phyloP scores from a whole-genome alignment of 306 rosid genomes.

The Cicer yamashitae region DNA sequence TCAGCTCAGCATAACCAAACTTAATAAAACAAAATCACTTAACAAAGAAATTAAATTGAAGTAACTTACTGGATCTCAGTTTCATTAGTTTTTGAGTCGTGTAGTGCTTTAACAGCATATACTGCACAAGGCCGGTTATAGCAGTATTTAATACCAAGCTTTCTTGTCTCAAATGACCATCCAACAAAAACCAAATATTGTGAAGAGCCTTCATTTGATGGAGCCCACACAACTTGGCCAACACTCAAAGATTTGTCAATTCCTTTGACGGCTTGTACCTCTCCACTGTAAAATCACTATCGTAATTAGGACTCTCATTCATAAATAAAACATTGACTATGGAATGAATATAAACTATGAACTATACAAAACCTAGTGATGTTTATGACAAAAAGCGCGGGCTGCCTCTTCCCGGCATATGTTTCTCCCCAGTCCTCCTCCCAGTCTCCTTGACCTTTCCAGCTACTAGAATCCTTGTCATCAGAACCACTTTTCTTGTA shows the following conservation, averaged over 20 bases:
- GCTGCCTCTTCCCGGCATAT: constrained; percentile 90
- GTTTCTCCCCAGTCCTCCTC: constrained; percentile 97
- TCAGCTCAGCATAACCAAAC: constrained; percentile 42
- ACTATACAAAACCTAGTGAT: constrained; percentile 58
- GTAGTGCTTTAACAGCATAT: constrained; percentile 70
- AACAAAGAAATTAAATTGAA: constrained; percentile 33
- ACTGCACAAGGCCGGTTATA: constrained; percentile 87
- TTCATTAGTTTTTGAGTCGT: constrained; percentile 57
- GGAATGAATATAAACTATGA: constrained; percentile 1
- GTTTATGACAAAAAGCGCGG: constrained; percentile 80
- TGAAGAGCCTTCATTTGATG: constrained; percentile 55
- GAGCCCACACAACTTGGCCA: constrained; percentile 98
- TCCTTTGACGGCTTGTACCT: constrained; percentile 74
- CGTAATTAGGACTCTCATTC: constrained; percentile 25
- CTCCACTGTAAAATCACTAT: constrained; percentile 66
- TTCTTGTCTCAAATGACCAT: constrained; percentile 81
- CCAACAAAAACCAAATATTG: constrained; percentile 89
- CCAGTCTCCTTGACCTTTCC: constrained; percentile 96
- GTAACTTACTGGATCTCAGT: constrained; percentile 65
- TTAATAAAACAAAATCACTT: constrained; percentile 16
- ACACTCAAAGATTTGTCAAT: constrained; percentile 73
- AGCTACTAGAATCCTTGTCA: constrained; percentile 66
- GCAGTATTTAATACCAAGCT: constrained; percentile 92
- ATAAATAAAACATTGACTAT: neutral
- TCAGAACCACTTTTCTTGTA: constrained; percentile 62